These are phyloP conservation scores for Baudoinia panamericana DNA, from an alignment of 495 filamentous ascomycete genomes.

Conservation along the genomic window DNA sequence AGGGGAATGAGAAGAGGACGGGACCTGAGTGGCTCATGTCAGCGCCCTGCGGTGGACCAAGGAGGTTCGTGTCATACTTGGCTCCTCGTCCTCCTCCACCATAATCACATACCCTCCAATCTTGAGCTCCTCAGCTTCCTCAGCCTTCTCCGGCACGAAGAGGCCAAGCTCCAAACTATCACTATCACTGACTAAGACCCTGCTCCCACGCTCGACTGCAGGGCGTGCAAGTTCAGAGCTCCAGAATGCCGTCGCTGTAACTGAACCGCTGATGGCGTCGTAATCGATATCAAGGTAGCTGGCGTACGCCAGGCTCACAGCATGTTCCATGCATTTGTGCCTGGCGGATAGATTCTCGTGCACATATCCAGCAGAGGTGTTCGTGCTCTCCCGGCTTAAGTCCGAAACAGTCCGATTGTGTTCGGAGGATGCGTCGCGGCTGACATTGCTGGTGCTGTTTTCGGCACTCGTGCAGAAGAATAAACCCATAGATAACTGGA, in stretches of 20 bases:
- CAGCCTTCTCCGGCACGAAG: constrained; percentile 51
- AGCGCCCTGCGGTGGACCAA: constrained; percentile 1
- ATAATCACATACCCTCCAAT: constrained; percentile 70
- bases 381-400: too few species aligned
- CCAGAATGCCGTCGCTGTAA: constrained; percentile 53
- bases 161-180: constrained; percentile 67
- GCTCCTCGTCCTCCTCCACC: constrained; percentile 57
- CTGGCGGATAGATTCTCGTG: not conserved
- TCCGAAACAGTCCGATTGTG: too few species aligned
- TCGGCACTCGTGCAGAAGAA: constrained; percentile 37
- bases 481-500: constrained; percentile 45
- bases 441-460: too few species aligned
- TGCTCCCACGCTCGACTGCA: constrained; percentile 39
- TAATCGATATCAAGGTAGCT: constrained; percentile 66
- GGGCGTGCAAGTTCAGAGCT: constrained; percentile 13
- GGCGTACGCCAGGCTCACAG: constrained; percentile 35
- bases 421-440: too few species aligned
- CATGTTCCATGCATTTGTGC: constrained; percentile 30
- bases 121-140: constrained; percentile 57
- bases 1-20: constrained; percentile 79
- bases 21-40: constrained; percentile 36
- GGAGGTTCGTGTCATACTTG: constrained; percentile 41
- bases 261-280: constrained; percentile 52
- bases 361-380: too few species aligned
- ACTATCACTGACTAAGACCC: too few species aligned